Percentiles rank a stretch among this genome's conserved stretches.
These are phyloP conservation scores for Microsporum ferrugineum DNA, from an alignment of 2,329 filamentous ascomycete genomes.

Conservation along the genomic window DNA sequence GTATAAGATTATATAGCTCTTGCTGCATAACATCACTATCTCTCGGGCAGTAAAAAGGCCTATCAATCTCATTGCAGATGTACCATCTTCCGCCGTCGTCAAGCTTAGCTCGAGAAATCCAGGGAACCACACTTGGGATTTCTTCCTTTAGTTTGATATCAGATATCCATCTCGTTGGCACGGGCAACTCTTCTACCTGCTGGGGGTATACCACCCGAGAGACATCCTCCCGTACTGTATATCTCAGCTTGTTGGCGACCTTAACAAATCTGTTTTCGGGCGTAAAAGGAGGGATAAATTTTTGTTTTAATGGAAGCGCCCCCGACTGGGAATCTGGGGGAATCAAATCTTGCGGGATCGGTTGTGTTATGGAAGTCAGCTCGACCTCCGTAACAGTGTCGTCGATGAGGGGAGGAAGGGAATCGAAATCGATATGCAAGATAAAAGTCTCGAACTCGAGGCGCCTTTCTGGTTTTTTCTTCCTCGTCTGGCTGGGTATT, in stretches of 20 bases:
- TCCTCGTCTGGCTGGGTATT: not conserved
- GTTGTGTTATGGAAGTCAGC: slow-evolving; percentile 1
- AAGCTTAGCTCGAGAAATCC: not conserved
- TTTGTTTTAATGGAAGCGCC: slow-evolving; percentile 1
- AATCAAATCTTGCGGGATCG: not conserved
- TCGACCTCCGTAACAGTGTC: slow-evolving; percentile 10
- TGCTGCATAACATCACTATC: slow-evolving; percentile 3
- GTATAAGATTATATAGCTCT: slow-evolving; percentile 3
- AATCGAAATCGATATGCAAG: slow-evolving; percentile 11
- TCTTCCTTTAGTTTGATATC: slow-evolving; percentile 4
- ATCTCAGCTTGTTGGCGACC: not conserved
- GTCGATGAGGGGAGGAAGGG: slow-evolving; percentile 11
- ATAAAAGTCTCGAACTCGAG: slow-evolving; percentile 10
- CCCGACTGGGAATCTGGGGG: not conserved
- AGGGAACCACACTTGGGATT: not conserved
- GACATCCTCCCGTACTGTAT: slow-evolving; percentile 1
- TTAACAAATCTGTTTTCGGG: slow-evolving; percentile 2
- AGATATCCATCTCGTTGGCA: not conserved
- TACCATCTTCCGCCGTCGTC: not conserved
- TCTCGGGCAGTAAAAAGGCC: slow-evolving; percentile 6
- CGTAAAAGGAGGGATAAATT: not conserved
- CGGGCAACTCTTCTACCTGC: slow-evolving; percentile 7
- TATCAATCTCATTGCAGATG: slow-evolving; percentile 6
- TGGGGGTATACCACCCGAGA: slow-evolving; percentile 5
- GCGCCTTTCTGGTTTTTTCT: not conserved